Percentiles rank a stretch among this genome's conserved stretches.
phyloP scores from a whole-genome alignment of 2,329 filamentous ascomycete genomes.

The Mycosphaerella sp. region DNA sequence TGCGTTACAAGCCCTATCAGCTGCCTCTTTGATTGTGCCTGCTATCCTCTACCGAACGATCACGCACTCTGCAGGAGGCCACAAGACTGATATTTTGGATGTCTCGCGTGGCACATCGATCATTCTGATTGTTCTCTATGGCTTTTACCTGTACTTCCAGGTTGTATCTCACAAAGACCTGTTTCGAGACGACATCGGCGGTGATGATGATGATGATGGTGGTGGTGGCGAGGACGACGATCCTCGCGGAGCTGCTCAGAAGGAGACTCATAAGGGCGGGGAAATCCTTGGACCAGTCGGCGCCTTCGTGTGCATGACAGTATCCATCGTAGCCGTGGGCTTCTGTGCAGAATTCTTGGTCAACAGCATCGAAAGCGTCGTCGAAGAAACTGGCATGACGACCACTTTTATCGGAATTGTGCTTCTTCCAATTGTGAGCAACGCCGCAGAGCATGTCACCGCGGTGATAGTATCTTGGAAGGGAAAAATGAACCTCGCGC shows the following conservation, averaged over 20 bases:
- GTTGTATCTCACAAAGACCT: slow-evolving; percentile 45
- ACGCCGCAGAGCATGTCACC: slow-evolving; percentile 52
- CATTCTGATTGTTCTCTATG: slow-evolving; percentile 48
- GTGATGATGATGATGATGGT: slow-evolving; percentile 25
- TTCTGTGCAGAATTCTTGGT: slow-evolving; percentile 51
- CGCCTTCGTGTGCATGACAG: slow-evolving; percentile 41
- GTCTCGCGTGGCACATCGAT: slow-evolving; percentile 49
- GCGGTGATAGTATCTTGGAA: slow-evolving; percentile 51
- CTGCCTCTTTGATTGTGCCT: slow-evolving; percentile 48
- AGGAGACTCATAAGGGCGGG: slow-evolving; percentile 21
- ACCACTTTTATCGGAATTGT: slow-evolving; percentile 53
- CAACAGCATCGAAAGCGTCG: slow-evolving; percentile 48
- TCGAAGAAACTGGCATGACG: slow-evolving; percentile 45
- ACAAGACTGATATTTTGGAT: slow-evolving; percentile 43
- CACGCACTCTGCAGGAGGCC: slow-evolving; percentile 33
- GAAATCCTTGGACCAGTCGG: slow-evolving; percentile 41
- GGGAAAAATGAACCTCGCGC: slow-evolving; percentile 52
- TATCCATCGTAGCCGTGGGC: slow-evolving; percentile 45
- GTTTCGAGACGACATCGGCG: slow-evolving; percentile 38
- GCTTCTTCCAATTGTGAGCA: slow-evolving; percentile 52
- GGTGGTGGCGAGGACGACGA: slow-evolving; percentile 27
- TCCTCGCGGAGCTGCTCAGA: slow-evolving; percentile 2
- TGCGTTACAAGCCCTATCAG: slow-evolving; percentile 51
- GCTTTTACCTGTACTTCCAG: slow-evolving; percentile 51
- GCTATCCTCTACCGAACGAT: slow-evolving; percentile 48